These are phyloP conservation scores for Vicia sativa DNA, from an alignment of 306 rosid species.

Conservation along the genomic window DNA sequence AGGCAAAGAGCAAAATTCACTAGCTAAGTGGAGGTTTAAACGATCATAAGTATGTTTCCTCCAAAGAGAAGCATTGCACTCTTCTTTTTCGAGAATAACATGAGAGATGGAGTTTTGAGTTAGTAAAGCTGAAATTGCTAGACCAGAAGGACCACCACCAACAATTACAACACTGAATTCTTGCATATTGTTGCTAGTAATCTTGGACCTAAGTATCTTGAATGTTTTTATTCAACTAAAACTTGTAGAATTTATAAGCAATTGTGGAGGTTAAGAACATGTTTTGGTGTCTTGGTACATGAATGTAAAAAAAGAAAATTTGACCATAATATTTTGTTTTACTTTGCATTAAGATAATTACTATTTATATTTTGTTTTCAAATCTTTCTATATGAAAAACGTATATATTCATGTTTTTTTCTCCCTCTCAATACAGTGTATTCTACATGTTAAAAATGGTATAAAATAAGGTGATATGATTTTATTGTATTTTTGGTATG, in stretches of 20 bases:
- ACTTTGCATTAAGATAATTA: background rate
- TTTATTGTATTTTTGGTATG: too few relatives aligned
- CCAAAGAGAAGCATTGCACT: too few relatives aligned
- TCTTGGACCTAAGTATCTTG: background rate
- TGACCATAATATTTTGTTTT: too few relatives aligned
- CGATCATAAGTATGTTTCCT: too few relatives aligned
- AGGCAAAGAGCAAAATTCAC: constrained; percentile 46
- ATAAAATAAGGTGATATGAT: background rate
- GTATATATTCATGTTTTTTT: too few relatives aligned
- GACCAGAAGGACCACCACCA: too few relatives aligned
- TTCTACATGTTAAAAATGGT: too few relatives aligned
- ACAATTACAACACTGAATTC: constrained; percentile 28
- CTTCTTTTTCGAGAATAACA: too few relatives aligned
- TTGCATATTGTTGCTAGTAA: constrained; percentile 17
- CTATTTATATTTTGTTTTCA: background rate
- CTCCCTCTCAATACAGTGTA: too few relatives aligned
- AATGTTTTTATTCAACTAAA: background rate
- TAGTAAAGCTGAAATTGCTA: too few relatives aligned
- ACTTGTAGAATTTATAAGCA: background rate
- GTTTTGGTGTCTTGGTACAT: background rate
- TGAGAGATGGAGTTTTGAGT: too few relatives aligned
- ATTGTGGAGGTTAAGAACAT: background rate
- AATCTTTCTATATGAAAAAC: too few relatives aligned
- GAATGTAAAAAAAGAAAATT: background rate
- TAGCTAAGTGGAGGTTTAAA: constrained; percentile 47